Conservation (phyloP, 192 early-diverging fungal genomes). For the Podila epicladia region DNA sequence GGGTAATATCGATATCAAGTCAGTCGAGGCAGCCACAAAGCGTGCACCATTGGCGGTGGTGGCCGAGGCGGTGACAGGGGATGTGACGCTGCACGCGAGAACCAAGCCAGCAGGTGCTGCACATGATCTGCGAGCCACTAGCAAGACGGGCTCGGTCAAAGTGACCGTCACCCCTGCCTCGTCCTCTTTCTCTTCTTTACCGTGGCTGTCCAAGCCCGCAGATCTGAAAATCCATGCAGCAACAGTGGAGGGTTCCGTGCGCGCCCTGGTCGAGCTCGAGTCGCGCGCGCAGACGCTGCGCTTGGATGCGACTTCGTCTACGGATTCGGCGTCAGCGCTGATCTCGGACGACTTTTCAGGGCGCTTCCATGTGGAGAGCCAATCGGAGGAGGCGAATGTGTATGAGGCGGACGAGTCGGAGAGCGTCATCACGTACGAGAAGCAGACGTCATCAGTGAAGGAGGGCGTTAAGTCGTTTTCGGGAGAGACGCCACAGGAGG, state of each 20-base stretch:
- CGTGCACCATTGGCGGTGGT: slow-evolving; percentile 13
- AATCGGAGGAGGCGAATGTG: neutral
- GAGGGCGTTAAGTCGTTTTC: slow-evolving; percentile 11
- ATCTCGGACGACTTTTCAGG: slow-evolving; percentile 34
- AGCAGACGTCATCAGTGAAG: slow-evolving; percentile 3
- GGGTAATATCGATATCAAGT: slow-evolving; percentile 10
- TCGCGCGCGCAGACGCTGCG: slow-evolving; percentile 3
- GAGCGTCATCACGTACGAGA: slow-evolving; percentile 22
- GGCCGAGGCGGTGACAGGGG: neutral
- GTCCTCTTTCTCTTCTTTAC: neutral
- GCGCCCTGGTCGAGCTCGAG: slow-evolving; percentile 1
- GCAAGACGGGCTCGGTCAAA: slow-evolving; percentile 10
- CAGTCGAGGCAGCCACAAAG: slow-evolving; percentile 6
- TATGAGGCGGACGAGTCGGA: neutral
- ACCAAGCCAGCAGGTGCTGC: slow-evolving; percentile 5
- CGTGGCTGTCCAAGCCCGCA: slow-evolving; percentile 4
- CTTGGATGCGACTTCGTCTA: neutral
- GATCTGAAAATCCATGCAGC: neutral
- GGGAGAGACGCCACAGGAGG: neutral
- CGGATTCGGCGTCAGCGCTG: neutral
- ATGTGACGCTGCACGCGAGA: neutral
- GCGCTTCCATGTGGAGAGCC: slow-evolving; percentile 7
- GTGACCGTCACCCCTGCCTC: neutral
- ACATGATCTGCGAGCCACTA: slow-evolving; percentile 8
- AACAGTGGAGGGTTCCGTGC: slow-evolving; percentile 9